Conservation (phyloP, 495 filamentous ascomycete genomes). For the Clavariopsis aquatica region DNA sequence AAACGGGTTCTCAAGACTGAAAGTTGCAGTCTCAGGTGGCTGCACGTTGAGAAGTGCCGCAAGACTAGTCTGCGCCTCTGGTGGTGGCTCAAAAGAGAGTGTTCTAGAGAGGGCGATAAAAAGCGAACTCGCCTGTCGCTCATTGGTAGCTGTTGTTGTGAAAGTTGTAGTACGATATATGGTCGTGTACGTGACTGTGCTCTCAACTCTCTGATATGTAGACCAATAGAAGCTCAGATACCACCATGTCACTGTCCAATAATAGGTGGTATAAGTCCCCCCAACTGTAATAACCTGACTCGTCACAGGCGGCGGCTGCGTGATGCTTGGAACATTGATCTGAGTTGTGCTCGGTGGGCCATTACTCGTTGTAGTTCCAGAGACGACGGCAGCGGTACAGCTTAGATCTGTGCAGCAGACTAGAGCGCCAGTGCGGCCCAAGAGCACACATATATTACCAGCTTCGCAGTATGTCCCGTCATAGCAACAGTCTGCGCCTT, state of each 20-base stretch:
- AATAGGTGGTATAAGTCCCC: constrained; percentile 10
- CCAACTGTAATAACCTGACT: background rate
- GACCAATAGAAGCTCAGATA: constrained; percentile 24
- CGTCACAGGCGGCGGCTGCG: constrained; percentile 1
- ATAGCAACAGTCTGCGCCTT: constrained; percentile 39
- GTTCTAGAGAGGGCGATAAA: constrained; percentile 23
- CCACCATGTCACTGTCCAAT: constrained; percentile 33
- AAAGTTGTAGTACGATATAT: constrained; percentile 25
- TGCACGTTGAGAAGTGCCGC: background rate
- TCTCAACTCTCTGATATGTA: constrained; percentile 4
- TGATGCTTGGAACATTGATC: background rate
- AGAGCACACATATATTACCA: constrained; percentile 37
- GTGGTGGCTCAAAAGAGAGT: constrained; percentile 13
- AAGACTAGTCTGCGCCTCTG: constrained; percentile 20
- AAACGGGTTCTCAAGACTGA: background rate
- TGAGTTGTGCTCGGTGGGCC: background rate
- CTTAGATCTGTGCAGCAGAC: constrained; percentile 30
- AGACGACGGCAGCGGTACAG: constrained; percentile 28
- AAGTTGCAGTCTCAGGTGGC: constrained; percentile 5
- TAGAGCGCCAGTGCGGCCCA: constrained; percentile 10
- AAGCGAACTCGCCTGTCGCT: constrained; percentile 2
- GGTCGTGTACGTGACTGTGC: constrained; percentile 17
- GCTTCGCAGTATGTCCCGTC: constrained; percentile 37
- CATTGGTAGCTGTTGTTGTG: constrained; percentile 26
- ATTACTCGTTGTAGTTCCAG: constrained; percentile 20